Evolutionary conservation across 2,329 filamentous ascomycete genomes (phyloP), one percentile per base, ranked within the genome.

Genomic region (Exophiala sideris): DNA sequence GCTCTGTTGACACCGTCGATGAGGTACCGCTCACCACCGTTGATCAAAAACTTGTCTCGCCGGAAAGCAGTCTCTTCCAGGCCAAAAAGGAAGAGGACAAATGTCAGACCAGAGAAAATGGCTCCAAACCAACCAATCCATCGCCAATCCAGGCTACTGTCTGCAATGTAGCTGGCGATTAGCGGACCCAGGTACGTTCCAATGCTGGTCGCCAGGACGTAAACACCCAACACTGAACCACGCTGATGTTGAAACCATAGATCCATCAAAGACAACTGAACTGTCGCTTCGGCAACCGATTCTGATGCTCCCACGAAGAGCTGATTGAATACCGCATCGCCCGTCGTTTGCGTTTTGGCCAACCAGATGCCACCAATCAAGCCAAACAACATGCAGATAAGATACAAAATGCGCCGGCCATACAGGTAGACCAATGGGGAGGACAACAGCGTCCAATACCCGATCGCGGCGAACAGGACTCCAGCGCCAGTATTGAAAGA

Each of bases 241-340:
- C 79, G 74, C 55, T 80, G 78, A 60, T 83, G 80, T 66, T 81
- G 77, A 57, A 79, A 82, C 70, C 80, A 82, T 29, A 82, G 72
- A 59, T 82, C 80, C 6, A 79, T 77, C 24, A 83, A 68, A 1
- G 78, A 81, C n/a, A 81, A 66, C 62, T 83, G 80, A 5, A 79
- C 79, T 29, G 78, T 74, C 0, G 80, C 79, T 65, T 83, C 80
- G 1, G 78, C 79, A 39, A 78, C 78, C 7, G 78, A 74, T 65
- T 82, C 79, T 3, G 79, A 81, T 2, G 79, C 79, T 12, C 80
- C 80, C 2, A 82, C 77, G 50, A 82, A 82, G 2, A 82, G 70
- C 63, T 82, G 80, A 44, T 77, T 78, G 73, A 77, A 80, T 51
- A 82, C 74, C 2, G 77, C 75, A 52, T 80, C 77, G 12, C 68